These are phyloP conservation scores for Neoboletus subvelutipes DNA, from an alignment of 768 basidiomycete genomes.

Conservation along the genomic window DNA sequence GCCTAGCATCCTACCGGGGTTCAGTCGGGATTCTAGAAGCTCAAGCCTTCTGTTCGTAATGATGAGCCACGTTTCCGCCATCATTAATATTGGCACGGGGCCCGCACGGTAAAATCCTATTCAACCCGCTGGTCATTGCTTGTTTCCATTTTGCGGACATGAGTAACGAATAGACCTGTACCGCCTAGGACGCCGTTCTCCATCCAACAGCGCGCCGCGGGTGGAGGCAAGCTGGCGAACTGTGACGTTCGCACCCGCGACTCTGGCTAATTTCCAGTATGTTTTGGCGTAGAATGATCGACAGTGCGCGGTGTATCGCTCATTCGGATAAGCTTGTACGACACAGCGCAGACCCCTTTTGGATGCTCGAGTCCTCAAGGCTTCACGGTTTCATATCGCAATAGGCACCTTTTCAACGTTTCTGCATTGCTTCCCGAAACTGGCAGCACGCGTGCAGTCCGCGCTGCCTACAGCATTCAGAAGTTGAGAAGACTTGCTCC, in stretches of 20 bases:
- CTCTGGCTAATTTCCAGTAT: not conserved
- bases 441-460: not conserved
- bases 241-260: not conserved
- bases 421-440: conserved; percentile 1
- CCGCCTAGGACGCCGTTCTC: not conserved
- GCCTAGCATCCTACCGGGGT: not conserved
- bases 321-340: not conserved
- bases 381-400: too few species aligned
- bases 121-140: not conserved
- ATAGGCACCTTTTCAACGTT: conserved; percentile 6
- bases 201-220: too few species aligned
- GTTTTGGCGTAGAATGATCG: not conserved
- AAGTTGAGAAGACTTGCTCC: conserved; percentile 18
- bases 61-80: not conserved
- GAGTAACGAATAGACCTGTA: not conserved
- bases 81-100: not conserved
- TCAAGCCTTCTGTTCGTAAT: not conserved
- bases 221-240: not conserved
- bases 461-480: conserved; percentile 14
- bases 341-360: not conserved
- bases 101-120: not conserved
- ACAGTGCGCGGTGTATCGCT: not conserved
- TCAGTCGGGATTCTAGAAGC: not conserved
- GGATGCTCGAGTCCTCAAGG: not conserved
- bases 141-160: conserved; percentile 12